A percentile compares a stretch with the other conserved stretches of the same genome.
phyloP scores from a whole-genome alignment of 306 rosid genomes.

The Cicer cuneatum region DNA sequence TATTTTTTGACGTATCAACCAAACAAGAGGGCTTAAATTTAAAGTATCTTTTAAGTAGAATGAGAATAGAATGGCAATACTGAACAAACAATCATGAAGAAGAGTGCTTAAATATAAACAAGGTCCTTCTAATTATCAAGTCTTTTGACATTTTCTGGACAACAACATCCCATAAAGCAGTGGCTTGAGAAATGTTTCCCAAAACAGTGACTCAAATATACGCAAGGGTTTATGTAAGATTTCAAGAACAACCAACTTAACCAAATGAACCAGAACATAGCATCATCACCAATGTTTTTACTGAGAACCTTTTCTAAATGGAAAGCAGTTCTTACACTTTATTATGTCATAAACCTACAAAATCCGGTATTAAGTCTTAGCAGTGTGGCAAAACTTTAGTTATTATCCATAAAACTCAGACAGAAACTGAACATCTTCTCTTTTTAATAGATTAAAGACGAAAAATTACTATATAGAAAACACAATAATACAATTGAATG shows the following conservation, averaged over 20 bases:
- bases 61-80: constrained; percentile 12
- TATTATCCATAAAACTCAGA: constrained; percentile 7
- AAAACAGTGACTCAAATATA: neutral
- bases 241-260: neutral
- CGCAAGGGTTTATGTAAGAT: neutral
- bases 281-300: neutral
- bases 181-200: neutral
- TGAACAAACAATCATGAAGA: neutral
- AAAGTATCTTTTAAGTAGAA: neutral
- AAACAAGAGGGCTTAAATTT: neutral
- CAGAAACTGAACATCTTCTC: neutral
- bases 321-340: neutral
- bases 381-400: neutral
- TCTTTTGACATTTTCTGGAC: neutral
- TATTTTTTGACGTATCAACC: neutral
- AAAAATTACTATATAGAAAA: neutral
- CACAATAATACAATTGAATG: neutral
- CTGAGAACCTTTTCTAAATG: neutral
- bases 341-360: constrained; percentile 11
- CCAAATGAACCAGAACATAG: neutral
- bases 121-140: neutral
- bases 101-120: constrained; percentile 2
- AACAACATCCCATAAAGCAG: neutral
- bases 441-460: neutral
- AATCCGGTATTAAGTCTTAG: constrained; percentile 3